A percentile compares a stretch with the other conserved stretches of the same genome.
phyloP scores from a whole-genome alignment of 495 filamentous ascomycete genomes.

The Lasiosphaeriaceae sp. region DNA sequence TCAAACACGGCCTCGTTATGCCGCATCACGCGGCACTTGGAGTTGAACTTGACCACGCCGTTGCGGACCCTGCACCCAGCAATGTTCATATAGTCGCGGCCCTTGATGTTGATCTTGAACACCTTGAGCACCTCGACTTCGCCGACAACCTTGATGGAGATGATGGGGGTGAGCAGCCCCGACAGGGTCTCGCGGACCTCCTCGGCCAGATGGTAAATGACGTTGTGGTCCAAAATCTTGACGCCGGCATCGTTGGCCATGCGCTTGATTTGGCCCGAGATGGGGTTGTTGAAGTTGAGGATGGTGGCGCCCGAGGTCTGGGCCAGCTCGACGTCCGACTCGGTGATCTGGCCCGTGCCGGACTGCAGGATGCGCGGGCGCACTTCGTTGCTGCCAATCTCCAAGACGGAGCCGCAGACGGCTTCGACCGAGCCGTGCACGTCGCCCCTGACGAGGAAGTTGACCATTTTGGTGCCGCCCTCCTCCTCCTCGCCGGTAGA shows the following conservation, averaged over 20 bases:
- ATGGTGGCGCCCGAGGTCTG: constrained; percentile 66
- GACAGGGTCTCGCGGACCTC: constrained; percentile 68
- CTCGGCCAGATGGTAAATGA: constrained; percentile 90
- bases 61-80: constrained; percentile 88
- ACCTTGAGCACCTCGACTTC: constrained; percentile 83
- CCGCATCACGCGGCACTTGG: constrained; percentile 69
- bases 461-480: constrained; percentile 59
- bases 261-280: constrained; percentile 63
- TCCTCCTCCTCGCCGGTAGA: constrained; percentile 38
- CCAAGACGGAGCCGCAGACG: constrained; percentile 65
- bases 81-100: constrained; percentile 62
- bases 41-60: constrained; percentile 58
- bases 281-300: constrained; percentile 79
- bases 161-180: constrained; percentile 58
- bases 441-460: constrained; percentile 88
- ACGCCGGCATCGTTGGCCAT: constrained; percentile 69
- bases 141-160: constrained; percentile 68
- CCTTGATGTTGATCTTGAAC: constrained; percentile 79
- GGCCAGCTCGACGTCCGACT: constrained; percentile 87
- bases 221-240: constrained; percentile 74
- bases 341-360: constrained; percentile 70
- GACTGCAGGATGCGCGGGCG: constrained; percentile 70
- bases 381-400: constrained; percentile 80
- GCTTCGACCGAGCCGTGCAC: constrained; percentile 92
- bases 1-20: constrained; percentile 65